Evolutionary conservation across 768 basidiomycete species (phyloP), one percentile per base, ranked within the genome.

Genomic region (Psilocybe subaeruginosa): DNA sequence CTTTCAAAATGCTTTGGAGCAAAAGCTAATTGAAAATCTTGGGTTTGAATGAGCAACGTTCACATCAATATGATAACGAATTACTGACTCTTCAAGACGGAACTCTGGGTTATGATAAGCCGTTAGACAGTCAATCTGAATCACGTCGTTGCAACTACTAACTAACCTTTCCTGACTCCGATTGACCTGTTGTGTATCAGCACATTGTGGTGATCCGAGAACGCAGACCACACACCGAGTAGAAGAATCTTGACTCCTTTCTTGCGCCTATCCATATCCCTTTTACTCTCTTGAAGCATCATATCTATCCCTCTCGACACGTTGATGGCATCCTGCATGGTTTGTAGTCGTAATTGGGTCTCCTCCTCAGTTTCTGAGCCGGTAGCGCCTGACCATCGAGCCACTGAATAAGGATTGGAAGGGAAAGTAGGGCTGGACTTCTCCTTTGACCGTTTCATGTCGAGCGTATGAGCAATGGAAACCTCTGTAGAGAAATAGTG

Each of bases 1-100:
- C 68, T 77, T 47, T 82, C 80, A 58, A 90, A 90, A 58, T 84
- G 81, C 27, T 77, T 78, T 0, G 88, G 89, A 8, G 85, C 82
- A 66, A 89, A 89, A 0, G 84, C 80, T 7, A 91, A 69, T 68
- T 89, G 87, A 64, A 91, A 90, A 67, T 91, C 89, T 91, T 33
- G 17, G 8, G 35, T 33, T 45, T 12, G 23, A 39, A 35, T 7
- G 52, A 50, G 39, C 58, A 19, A 63, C 19, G 39, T 55, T 48
- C 27, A 49, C 8, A 12, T 6, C 30, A 11, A 39, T 3, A 63
- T 27, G 17, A 31, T 60, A 8, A 29, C 14, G 30, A 6, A 9
- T 16, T 17, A 66, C 73, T 33, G 52, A 83, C 82, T 83, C 67
- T 81, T 82, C 48, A 83, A 60, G 6, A 82, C 76, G 3, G 83